Evolutionary conservation across 1,139 yeast species (phyloP), one percentile per base, ranked within the genome.

Genomic region (Chernovozyma aurita): DNA sequence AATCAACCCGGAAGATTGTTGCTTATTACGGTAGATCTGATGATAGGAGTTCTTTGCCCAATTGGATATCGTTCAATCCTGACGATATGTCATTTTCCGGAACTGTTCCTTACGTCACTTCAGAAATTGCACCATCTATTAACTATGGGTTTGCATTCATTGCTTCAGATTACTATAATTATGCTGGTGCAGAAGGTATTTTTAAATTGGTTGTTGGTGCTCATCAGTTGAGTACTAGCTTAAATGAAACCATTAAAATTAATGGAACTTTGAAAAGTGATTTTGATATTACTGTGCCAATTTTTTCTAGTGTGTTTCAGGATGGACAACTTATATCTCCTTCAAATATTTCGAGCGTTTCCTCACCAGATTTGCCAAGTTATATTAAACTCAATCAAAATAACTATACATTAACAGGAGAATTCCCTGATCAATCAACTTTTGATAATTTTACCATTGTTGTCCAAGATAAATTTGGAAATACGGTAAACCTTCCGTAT

Each of bases 31-130:
- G 96, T n/a, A 74, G 85, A 44, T 78, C 92, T 15, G 65, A 70
- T 16, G 86, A 86, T 53, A 77, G 92, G 53, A 75, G 95, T 1
- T 94, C 98, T 2, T 70, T 92, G 37, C 98, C 99, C 18, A 81
- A 77, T 50, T 92, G 98, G 98, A 65, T 88, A 36, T 57, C 61
- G 38, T 92, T 90, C 53, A 78, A 85, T 52, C 55, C 80, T 8
- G 63, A 67, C 29, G 67, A 64, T 37, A 61, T 85, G 43, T 72
- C 84, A n/a, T 90, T 88, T 55, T 69, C 78, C 28, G 99, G 99
- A 28, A 80, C 81, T 2, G 92, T 95, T 0, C 99, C 99, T 3
- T 65, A 83, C 7, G 86, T 85, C 22, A 82, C 85, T 46, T 85
- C 96, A 2, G 70, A 75, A 11, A 80, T 85, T 48, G 98, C 98